A percentile compares a stretch with the other conserved stretches of the same genome.
Conservation (phyloP, 768 basidiomycete genomes). For the Macrolepiota fuliginosa region DNA sequence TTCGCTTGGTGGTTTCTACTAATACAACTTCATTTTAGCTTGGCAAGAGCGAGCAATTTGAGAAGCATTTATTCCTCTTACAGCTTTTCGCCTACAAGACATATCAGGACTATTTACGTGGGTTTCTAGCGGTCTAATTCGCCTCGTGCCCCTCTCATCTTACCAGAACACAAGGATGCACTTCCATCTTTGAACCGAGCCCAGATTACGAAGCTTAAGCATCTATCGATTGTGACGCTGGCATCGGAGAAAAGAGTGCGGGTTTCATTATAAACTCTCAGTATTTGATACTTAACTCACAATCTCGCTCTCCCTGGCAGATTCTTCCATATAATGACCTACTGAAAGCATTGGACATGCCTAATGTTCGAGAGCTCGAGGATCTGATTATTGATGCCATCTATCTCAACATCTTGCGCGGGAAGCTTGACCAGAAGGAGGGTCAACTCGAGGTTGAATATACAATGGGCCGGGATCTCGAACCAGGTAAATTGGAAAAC, state of each 20-base stretch:
- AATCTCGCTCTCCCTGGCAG: conserved; percentile 31
- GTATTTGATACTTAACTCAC: not conserved
- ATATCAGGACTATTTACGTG: conserved; percentile 79
- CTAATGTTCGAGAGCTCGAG: conserved; percentile 85
- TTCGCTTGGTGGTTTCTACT: not conserved
- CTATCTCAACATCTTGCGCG: conserved; percentile 85
- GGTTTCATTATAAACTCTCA: conserved; percentile 10
- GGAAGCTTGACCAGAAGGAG: conserved; percentile 91
- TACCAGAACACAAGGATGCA: conserved; percentile 58
- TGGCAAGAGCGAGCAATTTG: conserved; percentile 58
- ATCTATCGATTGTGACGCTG: conserved; percentile 86
- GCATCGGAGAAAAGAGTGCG: conserved; percentile 75
- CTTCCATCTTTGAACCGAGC: conserved; percentile 68
- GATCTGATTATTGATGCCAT: conserved; percentile 97
- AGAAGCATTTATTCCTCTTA: conserved; percentile 60
- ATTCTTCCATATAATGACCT: conserved; percentile 81
- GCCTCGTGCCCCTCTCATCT: conserved; percentile 12
- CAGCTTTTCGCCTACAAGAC: conserved; percentile 91
- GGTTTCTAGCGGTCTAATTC: conserved; percentile 18
- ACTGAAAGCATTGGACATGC: conserved; percentile 67
- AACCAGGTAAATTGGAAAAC: conserved; percentile 62
- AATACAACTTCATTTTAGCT: conserved; percentile 47
- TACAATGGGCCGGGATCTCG: conserved; percentile 90
- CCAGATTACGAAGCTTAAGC: conserved; percentile 87
- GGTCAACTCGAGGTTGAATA: conserved; percentile 90